Conservation (phyloP, 2,329 filamentous ascomycete species). For the Calonectria montana region DNA sequence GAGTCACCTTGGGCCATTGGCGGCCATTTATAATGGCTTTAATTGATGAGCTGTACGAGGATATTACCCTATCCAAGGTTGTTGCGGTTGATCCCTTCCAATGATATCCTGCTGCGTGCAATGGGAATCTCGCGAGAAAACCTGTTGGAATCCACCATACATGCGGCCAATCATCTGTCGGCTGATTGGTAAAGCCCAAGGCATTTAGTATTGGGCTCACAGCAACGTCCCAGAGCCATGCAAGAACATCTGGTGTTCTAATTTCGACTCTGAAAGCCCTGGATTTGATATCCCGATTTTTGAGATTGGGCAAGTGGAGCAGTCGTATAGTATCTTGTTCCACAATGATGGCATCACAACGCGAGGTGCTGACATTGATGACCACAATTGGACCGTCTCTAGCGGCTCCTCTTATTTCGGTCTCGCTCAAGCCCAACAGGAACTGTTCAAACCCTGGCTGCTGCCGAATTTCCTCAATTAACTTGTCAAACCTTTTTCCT, state of each 20-base stretch:
- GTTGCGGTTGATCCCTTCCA: neutral
- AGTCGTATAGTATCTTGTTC: conserved; percentile 24
- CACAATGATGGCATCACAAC: conserved; percentile 48
- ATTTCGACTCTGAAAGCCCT: too few species aligned
- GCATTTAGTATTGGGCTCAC: conserved; percentile 41
- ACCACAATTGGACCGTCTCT: conserved; percentile 43
- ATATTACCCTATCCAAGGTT: neutral
- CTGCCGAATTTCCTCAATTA: conserved; percentile 6
- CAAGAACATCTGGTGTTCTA: conserved; percentile 22
- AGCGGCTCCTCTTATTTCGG: conserved; percentile 37
- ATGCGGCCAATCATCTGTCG: conserved; percentile 38
- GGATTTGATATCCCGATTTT: neutral
- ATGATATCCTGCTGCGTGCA: conserved; percentile 38
- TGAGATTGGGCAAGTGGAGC: conserved; percentile 29
- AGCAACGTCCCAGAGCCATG: conserved; percentile 47
- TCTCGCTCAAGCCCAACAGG: conserved; percentile 30
- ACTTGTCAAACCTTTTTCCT: neutral
- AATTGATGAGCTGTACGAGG: neutral
- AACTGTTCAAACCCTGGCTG: conserved; percentile 41
- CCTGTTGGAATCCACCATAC: conserved; percentile 52
- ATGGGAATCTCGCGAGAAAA: conserved; percentile 41
- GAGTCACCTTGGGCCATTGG: conserved; percentile 4
- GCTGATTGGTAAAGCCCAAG: conserved; percentile 37
- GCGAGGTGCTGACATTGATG: conserved; percentile 43
- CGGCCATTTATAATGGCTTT: neutral